Percentiles rank a stretch among this genome's conserved stretches.
Conservation (phyloP, 192 early-diverging fungal genomes). For the Umbelopsis vinacea region DNA sequence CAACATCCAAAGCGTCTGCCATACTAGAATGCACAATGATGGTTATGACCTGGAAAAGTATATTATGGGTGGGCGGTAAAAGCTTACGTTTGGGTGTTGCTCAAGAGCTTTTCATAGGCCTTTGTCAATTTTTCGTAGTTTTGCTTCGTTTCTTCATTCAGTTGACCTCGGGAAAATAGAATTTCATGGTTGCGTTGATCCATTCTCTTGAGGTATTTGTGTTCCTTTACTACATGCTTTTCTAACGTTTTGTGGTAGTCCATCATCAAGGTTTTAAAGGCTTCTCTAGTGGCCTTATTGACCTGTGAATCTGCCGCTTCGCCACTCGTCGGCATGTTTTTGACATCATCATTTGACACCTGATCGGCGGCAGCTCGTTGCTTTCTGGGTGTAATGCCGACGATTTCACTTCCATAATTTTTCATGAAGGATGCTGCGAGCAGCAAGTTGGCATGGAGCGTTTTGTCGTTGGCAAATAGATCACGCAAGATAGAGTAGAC, state of each 20-base stretch:
- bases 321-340: slow-evolving; percentile 17
- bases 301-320: slow-evolving; percentile 35
- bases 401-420: slow-evolving; percentile 55
- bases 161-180: slow-evolving; percentile 78
- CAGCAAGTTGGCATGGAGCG: slow-evolving; percentile 58
- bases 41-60: background rate
- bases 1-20: slow-evolving; percentile 71
- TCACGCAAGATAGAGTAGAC: slow-evolving; percentile 55
- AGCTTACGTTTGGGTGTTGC: slow-evolving; percentile 51
- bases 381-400: slow-evolving; percentile 52
- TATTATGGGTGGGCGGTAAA: background rate
- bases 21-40: slow-evolving; percentile 47
- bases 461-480: slow-evolving; percentile 46
- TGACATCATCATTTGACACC: slow-evolving; percentile 27
- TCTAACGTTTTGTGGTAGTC: slow-evolving; percentile 66
- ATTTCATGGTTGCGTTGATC: slow-evolving; percentile 80
- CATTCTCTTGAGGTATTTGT: slow-evolving; percentile 72
- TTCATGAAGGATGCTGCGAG: slow-evolving; percentile 57
- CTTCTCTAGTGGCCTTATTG: slow-evolving; percentile 35
- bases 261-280: slow-evolving; percentile 54
- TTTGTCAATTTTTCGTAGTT: slow-evolving; percentile 71
- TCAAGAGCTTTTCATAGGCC: slow-evolving; percentile 69
- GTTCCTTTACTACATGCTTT: slow-evolving; percentile 67
- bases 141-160: slow-evolving; percentile 81
- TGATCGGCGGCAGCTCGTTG: slow-evolving; percentile 43